phyloP scores from a whole-genome alignment of 805 yeast genomes.

The Lipomyces orientalis region DNA sequence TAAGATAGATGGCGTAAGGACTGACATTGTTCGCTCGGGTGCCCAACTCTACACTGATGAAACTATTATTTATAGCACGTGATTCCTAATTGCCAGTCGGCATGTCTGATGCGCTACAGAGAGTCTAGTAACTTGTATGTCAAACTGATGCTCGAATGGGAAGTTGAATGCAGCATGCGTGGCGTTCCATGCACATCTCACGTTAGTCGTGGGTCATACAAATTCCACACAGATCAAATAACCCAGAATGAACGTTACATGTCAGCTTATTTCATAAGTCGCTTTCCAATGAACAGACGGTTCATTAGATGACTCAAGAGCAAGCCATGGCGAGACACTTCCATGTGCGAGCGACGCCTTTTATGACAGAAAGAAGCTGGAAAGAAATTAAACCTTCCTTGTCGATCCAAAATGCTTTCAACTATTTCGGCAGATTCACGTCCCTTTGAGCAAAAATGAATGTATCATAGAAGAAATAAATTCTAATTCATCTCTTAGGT shows the following conservation, averaged over 20 bases:
- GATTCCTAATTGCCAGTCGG: neutral
- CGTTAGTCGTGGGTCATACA: no score
- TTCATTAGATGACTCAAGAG: no score
- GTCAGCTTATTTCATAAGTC: no score
- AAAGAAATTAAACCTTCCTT: no score
- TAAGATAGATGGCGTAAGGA: slow-evolving; percentile 20
- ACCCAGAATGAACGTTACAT: no score
- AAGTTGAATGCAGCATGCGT: neutral
- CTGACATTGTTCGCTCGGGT: slow-evolving; percentile 1
- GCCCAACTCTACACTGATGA: neutral
- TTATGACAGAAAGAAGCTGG: no score
- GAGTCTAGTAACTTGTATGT: neutral
- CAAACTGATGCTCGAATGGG: neutral
- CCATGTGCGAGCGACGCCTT: no score
- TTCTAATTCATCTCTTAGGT: neutral
- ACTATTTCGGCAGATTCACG: neutral
- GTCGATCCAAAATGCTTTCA: no score
- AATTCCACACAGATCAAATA: no score
- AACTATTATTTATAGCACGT: neutral
- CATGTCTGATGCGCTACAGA: neutral
- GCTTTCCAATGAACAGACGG: no score
- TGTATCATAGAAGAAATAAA: neutral
- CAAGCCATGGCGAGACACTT: no score
- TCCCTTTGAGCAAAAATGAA: neutral
- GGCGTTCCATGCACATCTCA: neutral